Percentiles rank a stretch among this genome's conserved stretches.
Evolutionary conservation across 169 alveolate genomes (phyloP).

Genomic region (Plasmodium reichenowi): DNA sequence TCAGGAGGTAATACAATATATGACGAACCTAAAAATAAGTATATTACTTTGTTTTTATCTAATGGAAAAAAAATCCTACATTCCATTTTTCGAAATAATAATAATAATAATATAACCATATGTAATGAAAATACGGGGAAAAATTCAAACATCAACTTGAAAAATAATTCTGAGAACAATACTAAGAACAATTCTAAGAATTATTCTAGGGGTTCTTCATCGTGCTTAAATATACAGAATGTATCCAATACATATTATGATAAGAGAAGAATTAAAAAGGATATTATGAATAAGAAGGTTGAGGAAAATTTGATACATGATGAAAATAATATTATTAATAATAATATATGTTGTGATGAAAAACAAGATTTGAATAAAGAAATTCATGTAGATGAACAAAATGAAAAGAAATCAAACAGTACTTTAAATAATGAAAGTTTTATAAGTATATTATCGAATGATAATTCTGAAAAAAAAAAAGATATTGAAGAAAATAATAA

Average conservation of each 20-base stretch:
- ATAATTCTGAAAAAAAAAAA: background rate
- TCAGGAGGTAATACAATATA: slow-evolving; percentile 3
- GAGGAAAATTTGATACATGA: background rate
- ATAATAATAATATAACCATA: no score
- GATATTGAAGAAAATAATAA: background rate
- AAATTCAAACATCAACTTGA: no score
- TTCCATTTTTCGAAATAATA: slow-evolving; percentile 36
- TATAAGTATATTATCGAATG: slow-evolving; percentile 37
- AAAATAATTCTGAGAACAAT: background rate
- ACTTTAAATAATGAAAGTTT: slow-evolving; percentile 8
- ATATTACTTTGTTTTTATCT: slow-evolving; percentile 41
- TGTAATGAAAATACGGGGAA: no score
- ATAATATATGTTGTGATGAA: no score
- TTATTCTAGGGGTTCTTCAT: slow-evolving; percentile 9
- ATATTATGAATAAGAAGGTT: background rate
- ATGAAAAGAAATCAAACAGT: background rate
- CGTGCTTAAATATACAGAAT: background rate
- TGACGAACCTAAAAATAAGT: slow-evolving; percentile 34
- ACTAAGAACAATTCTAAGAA: slow-evolving; percentile 19
- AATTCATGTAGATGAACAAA: no score
- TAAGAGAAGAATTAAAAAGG: slow-evolving; percentile 1
- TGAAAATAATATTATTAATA: background rate
- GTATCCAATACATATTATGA: background rate
- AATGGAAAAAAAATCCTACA: slow-evolving; percentile 51
- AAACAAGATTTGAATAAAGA: no score